Evolutionary conservation across 2,329 filamentous ascomycete species (phyloP).

Genomic region (Elsinoe perseae): DNA sequence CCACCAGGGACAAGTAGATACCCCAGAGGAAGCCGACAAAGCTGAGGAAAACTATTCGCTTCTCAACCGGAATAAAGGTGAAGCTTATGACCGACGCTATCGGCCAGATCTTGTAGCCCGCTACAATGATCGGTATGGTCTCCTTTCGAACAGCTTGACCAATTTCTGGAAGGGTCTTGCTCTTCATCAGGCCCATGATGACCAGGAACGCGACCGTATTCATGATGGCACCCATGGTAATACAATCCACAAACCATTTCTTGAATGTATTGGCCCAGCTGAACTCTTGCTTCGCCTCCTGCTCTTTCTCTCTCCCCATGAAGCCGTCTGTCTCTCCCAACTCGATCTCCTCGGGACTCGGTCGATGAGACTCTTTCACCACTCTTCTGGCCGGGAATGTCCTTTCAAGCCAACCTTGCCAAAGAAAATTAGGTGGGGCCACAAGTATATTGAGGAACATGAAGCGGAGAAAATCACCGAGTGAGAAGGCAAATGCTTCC

Average conservation of each 20-base stretch:
- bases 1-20: constrained; percentile 59
- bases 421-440: constrained; percentile 51
- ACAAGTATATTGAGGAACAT: constrained; percentile 46
- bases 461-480: constrained; percentile 47
- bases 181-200: constrained; percentile 43
- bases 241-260: constrained; percentile 56
- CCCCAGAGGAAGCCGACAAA: constrained; percentile 67
- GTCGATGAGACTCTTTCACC: background rate
- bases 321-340: constrained; percentile 26
- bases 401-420: constrained; percentile 50
- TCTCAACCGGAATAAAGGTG: constrained; percentile 61
- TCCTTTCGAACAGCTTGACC: constrained; percentile 30
- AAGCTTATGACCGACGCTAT: constrained; percentile 63
- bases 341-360: background rate
- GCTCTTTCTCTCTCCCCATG: constrained; percentile 34
- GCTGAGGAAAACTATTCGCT: constrained; percentile 62
- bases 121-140: constrained; percentile 48
- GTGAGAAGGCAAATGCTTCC: constrained; percentile 42
- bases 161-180: constrained; percentile 14
- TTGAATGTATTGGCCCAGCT: constrained; percentile 24
- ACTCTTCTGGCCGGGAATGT: constrained; percentile 43
- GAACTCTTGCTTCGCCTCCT: constrained; percentile 22
- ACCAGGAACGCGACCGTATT: constrained; percentile 56
- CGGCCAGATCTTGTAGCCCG: constrained; percentile 68
- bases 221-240: constrained; percentile 53